Base-by-base conservation (phyloP, 306 rosid species). In the Malus fusca region DNA sequence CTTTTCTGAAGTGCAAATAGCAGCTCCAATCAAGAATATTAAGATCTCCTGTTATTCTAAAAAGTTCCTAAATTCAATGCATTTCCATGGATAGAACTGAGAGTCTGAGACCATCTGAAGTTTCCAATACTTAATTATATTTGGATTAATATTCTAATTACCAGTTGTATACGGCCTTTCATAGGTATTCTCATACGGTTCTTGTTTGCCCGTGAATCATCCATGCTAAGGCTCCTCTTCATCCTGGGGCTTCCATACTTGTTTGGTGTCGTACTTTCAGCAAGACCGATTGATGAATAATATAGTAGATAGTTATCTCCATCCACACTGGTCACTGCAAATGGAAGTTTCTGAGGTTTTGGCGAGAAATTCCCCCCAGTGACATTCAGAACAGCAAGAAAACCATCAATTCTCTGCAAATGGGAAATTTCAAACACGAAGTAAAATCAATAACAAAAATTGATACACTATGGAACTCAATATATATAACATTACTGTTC, bases 121-220 rank as follows among this genome's bases (percentile, higher is more conserved):
- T 56, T 56, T 33, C 52, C 56, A 22, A 44, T 23, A 22, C 66
- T 19, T 31, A 5, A 14, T 58, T 33, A 22, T 8, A 71, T 71
- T 71, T 23, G n/a, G 33, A n/a, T 59, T 40, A 48, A 28, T 15
- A 21, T 55, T 84, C 21, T 56, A 79, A 72, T 58, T 88, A 89
- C 98, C 87, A 93, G 80, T 70, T 93, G 97, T 82, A 90, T 84
- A 11, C 91, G 77, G 51, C 98, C 98, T 85, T 89, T 93, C 77
- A 89, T 81, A 56, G 98, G 97, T 70, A 90, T 80, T 3, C 95
- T 88, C 43, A 86, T 61, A 31, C 92, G 87, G 68, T 84, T 85
- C 72, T 82, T 90, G 77, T 83, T 86, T 42, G 76, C 76, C 75
- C 73, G 82, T 12, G 93, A 81, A 74, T 86, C 90, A 72, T 85